Evolutionary conservation across 164 flowering plant species (phyloP).

Genomic region (Dillenia suffruticosa): DNA sequence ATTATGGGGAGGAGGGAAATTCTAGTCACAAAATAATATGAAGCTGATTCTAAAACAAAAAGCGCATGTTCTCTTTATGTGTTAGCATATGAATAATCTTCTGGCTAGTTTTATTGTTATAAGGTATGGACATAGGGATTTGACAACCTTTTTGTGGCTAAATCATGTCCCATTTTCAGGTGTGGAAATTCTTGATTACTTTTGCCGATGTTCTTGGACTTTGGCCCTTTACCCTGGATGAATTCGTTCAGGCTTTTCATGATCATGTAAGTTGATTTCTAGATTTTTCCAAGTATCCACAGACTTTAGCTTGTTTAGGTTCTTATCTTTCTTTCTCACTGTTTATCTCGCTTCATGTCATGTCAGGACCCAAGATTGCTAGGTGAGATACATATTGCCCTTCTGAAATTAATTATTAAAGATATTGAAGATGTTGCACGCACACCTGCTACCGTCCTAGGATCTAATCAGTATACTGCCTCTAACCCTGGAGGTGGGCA

Average conservation of each 20-base stretch:
- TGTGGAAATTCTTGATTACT: conserved; percentile 83
- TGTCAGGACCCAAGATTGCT: conserved; percentile 77
- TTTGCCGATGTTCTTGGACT: conserved; percentile 91
- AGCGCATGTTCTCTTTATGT: no score
- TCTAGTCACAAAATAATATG: no score
- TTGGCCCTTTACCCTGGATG: conserved; percentile 96
- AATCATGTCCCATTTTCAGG: conserved; percentile 30
- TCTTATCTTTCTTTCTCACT: neutral
- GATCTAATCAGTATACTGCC: conserved; percentile 57
- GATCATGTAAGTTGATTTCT: conserved; percentile 59
- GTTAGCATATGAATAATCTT: no score
- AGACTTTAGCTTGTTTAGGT: neutral
- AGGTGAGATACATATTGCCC: conserved; percentile 80
- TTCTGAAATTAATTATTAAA: conserved; percentile 66
- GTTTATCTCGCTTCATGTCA: conserved; percentile 3
- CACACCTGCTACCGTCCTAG: conserved; percentile 61
- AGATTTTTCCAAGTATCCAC: conserved; percentile 1
- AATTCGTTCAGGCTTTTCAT: conserved; percentile 90
- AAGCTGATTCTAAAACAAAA: no score
- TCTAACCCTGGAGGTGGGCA: conserved; percentile 92
- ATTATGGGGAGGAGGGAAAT: no score
- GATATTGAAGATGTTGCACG: conserved; percentile 96
- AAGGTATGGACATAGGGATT: no score
- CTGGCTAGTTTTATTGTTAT: no score
- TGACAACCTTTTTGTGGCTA: no score